These are phyloP conservation scores for Chamaecyparis obtusa DNA, from an alignment of 75 land plant genomes.

Conservation along the genomic window DNA sequence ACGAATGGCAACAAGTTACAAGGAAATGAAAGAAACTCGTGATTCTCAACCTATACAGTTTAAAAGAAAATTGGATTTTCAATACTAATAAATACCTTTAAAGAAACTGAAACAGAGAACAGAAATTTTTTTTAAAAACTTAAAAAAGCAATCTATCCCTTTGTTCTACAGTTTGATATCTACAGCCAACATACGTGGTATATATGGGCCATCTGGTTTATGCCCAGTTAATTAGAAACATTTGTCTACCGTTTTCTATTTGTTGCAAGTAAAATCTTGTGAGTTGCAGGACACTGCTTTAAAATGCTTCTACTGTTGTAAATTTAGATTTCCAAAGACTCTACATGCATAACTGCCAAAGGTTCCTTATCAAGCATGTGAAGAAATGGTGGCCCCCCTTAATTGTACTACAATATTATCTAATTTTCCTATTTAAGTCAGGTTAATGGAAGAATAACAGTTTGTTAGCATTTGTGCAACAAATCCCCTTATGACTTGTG, in stretches of 20 bases:
- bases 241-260: background rate
- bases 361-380: background rate
- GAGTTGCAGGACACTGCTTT: background rate
- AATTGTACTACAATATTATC: background rate
- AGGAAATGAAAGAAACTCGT: background rate
- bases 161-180: background rate
- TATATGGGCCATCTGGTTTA: background rate
- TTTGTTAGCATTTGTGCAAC: background rate
- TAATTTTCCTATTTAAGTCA: background rate
- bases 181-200: background rate
- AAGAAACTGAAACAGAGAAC: background rate
- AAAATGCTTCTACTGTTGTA: background rate
- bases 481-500: background rate
- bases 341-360: background rate
- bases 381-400: background rate
- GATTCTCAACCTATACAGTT: background rate
- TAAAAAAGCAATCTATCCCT: background rate
- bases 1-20: background rate
- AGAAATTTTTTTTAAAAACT: background rate
- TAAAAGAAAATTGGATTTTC: background rate
- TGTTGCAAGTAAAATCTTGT: background rate
- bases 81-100: background rate
- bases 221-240: background rate
- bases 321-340: background rate
- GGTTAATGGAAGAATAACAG: background rate